These are phyloP conservation scores for Trametes sanguinea DNA, from an alignment of 768 basidiomycete genomes.

Conservation along the genomic window DNA sequence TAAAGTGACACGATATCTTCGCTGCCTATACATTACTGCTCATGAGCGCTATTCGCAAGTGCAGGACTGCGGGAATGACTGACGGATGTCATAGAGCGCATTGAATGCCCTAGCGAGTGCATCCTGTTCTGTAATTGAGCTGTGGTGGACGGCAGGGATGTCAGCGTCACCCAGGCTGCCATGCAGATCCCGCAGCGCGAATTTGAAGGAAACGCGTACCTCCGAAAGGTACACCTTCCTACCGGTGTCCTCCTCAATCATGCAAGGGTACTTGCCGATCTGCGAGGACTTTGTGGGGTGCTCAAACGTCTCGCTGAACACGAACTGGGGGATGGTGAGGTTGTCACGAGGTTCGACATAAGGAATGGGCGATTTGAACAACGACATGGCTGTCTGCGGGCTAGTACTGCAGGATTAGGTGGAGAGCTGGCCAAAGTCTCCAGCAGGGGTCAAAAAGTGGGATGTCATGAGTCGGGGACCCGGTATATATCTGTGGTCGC, in stretches of 20 bases:
- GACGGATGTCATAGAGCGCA: slow-evolving; percentile 7
- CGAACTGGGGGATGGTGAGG: slow-evolving; percentile 22
- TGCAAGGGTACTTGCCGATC: slow-evolving; percentile 10
- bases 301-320: slow-evolving; percentile 14
- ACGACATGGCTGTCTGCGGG: background rate
- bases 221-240: slow-evolving; percentile 17
- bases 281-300: slow-evolving; percentile 15
- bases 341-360: slow-evolving; percentile 20
- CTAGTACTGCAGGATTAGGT: background rate
- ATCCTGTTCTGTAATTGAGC: slow-evolving; percentile 9
- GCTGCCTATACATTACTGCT: background rate
- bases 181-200: background rate
- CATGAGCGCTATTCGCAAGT: background rate
- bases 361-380: slow-evolving; percentile 1
- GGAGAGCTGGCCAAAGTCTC: no score
- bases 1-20: slow-evolving; percentile 8
- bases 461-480: no score
- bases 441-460: no score
- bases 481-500: no score
- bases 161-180: no score
- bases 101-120: slow-evolving; percentile 10
- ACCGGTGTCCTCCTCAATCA: slow-evolving; percentile 24
- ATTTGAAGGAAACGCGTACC: slow-evolving; percentile 1
- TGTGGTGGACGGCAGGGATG: background rate
- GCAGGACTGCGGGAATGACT: background rate